A percentile compares a stretch with the other conserved stretches of the same genome.
Evolutionary conservation across 2,329 filamentous ascomycete species (phyloP).

Genomic region (Curvularia sp.): DNA sequence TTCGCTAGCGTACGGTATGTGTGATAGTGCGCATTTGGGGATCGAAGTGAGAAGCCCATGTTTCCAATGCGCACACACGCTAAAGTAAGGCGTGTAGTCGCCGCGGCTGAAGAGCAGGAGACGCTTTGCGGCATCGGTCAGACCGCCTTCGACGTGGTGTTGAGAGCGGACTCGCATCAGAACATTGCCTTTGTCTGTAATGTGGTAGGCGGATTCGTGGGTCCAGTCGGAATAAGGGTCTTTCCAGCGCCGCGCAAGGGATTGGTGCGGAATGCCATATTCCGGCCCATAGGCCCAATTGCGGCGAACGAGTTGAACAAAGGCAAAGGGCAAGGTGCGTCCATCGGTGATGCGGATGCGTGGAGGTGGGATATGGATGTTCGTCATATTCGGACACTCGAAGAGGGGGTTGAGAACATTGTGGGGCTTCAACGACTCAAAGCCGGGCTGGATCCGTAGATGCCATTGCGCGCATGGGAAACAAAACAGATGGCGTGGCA

Average conservation of each 20-base stretch:
- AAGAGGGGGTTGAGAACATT: conserved; percentile 65
- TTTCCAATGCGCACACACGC: conserved; percentile 68
- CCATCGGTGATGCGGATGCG: conserved; percentile 60
- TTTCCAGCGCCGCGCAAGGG: conserved; percentile 62
- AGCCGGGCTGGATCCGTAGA: conserved; percentile 59
- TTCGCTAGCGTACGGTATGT: conserved; percentile 58
- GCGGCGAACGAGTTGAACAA: conserved; percentile 64
- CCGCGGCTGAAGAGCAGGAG: conserved; percentile 66
- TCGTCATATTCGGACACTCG: conserved; percentile 62
- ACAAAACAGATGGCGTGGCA: conserved; percentile 66
- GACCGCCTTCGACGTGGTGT: conserved; percentile 58
- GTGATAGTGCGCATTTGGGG: conserved; percentile 67
- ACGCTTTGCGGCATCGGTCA: conserved; percentile 61
- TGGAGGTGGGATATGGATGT: conserved; percentile 60
- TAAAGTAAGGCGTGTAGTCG: conserved; percentile 69
- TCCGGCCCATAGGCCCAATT: conserved; percentile 58
- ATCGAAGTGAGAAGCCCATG: conserved; percentile 66
- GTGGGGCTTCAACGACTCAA: conserved; percentile 62
- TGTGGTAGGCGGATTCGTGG: conserved; percentile 61
- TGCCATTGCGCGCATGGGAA: conserved; percentile 66
- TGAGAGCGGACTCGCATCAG: conserved; percentile 66
- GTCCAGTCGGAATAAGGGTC: conserved; percentile 60
- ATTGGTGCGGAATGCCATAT: conserved; percentile 38
- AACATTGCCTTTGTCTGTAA: conserved; percentile 61
- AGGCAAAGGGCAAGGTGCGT: conserved; percentile 64